A percentile compares a stretch with the other conserved stretches of the same genome.
Conservation (phyloP, 2,329 filamentous ascomycete species). For the Aspergillus costaricaensis region DNA sequence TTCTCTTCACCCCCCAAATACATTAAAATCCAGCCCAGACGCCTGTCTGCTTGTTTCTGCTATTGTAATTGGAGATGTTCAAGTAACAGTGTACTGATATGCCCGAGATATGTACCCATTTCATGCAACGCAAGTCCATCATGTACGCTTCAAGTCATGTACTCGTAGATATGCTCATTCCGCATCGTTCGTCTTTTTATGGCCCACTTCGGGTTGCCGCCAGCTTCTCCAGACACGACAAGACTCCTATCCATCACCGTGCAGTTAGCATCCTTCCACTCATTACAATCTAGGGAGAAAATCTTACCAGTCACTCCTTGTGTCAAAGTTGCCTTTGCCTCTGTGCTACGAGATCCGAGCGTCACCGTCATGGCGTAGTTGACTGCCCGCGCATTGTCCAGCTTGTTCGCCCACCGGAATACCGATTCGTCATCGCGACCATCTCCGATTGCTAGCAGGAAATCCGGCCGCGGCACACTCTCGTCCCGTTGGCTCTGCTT, state of each 20-base stretch:
- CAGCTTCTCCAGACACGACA: constrained; percentile 57
- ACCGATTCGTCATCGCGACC: constrained; percentile 91
- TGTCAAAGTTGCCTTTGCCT: constrained; percentile 80
- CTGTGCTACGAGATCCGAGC: constrained; percentile 82
- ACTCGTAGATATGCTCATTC: neutral
- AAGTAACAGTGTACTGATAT: neutral
- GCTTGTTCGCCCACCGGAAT: constrained; percentile 87
- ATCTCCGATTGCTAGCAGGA: constrained; percentile 86
- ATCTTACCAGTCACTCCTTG: constrained; percentile 85
- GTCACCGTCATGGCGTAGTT: constrained; percentile 80
- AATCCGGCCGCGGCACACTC: constrained; percentile 62
- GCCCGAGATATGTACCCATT: neutral
- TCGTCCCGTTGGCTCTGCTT: constrained; percentile 51
- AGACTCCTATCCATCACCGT: constrained; percentile 44
- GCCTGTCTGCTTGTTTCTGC: neutral
- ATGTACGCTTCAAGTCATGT: neutral
- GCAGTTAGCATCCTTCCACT: constrained; percentile 13
- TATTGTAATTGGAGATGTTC: neutral
- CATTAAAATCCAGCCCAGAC: neutral
- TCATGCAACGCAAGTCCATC: neutral
- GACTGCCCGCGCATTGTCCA: constrained; percentile 62
- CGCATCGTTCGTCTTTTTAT: constrained; percentile 3
- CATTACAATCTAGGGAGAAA: neutral
- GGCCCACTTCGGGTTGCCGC: constrained; percentile 25
- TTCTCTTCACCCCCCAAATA: neutral